A percentile compares a stretch with the other conserved stretches of the same genome.
phyloP scores from a whole-genome alignment of 129 eudicot genomes.

The Scalesia atractyloides region DNA sequence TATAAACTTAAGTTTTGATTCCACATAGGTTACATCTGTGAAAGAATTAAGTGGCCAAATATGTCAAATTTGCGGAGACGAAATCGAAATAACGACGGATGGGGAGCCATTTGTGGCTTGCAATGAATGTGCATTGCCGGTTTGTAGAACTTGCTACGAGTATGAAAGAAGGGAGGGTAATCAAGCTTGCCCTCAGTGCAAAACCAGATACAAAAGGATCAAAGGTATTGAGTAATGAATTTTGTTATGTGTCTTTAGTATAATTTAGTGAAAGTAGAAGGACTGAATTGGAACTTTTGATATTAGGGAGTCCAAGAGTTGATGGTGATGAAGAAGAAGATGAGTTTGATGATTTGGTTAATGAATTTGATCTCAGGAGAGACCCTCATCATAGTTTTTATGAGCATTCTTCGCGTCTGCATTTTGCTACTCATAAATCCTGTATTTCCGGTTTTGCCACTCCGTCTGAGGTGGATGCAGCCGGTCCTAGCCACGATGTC shows the following conservation, averaged over 20 bases:
- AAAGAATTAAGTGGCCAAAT: slow-evolving; percentile 53
- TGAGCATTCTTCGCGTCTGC: slow-evolving; percentile 38
- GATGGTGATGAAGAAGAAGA: slow-evolving; percentile 88
- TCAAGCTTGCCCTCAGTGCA: slow-evolving; percentile 80
- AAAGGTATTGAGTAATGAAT: slow-evolving; percentile 44
- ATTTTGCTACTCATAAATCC: slow-evolving; percentile 38
- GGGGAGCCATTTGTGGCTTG: slow-evolving; percentile 79
- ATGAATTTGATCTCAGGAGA: slow-evolving; percentile 50
- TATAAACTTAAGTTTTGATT: slow-evolving; percentile 5
- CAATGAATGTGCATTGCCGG: slow-evolving; percentile 83
- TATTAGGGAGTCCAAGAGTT: slow-evolving; percentile 66
- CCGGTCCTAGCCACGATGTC: slow-evolving; percentile 34
- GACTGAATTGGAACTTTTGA: slow-evolving; percentile 8
- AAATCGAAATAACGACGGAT: slow-evolving; percentile 44
- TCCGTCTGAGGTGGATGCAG: slow-evolving; percentile 37
- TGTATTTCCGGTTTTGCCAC: slow-evolving; percentile 56
- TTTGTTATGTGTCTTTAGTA: neutral
- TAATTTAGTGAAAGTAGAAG: slow-evolving; percentile 4
- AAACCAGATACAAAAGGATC: slow-evolving; percentile 66
- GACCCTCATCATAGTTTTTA: slow-evolving; percentile 46
- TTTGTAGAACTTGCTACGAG: slow-evolving; percentile 72
- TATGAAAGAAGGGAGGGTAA: slow-evolving; percentile 74
- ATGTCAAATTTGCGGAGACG: slow-evolving; percentile 79
- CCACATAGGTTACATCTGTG: slow-evolving; percentile 70
- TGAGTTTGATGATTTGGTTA: slow-evolving; percentile 67